These are phyloP conservation scores for Blastobotrys raffinosifermentans DNA, from an alignment of 1,139 yeast species.

Conservation along the genomic window DNA sequence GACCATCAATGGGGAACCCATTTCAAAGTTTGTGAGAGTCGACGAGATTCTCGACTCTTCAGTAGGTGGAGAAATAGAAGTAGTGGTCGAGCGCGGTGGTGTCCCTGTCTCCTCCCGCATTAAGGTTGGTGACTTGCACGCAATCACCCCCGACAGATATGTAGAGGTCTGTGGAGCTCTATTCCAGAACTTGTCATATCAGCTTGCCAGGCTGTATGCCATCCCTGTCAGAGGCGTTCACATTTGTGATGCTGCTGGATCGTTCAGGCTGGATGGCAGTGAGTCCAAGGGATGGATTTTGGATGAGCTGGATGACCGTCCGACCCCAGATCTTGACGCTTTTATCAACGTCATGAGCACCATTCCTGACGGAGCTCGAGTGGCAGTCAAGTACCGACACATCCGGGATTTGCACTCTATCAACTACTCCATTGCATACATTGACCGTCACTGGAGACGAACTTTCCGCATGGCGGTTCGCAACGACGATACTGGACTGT, in stretches of 20 bases:
- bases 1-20: conserved; percentile 59
- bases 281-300: conserved; percentile 60
- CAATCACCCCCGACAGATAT: conserved; percentile 74
- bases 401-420: conserved; percentile 72
- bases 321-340: conserved; percentile 65
- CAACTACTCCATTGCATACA: conserved; percentile 52
- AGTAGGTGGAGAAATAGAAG: conserved; percentile 54
- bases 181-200: conserved; percentile 80
- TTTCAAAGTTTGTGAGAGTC: conserved; percentile 70
- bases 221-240: conserved; percentile 82
- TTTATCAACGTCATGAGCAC: conserved; percentile 71
- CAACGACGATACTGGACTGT: conserved; percentile 76
- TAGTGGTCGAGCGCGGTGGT: conserved; percentile 74
- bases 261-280: conserved; percentile 53
- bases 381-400: conserved; percentile 69
- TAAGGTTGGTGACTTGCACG: conserved; percentile 67
- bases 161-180: conserved; percentile 84
- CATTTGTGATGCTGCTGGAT: conserved; percentile 71
- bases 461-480: conserved; percentile 67
- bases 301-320: conserved; percentile 69
- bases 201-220: conserved; percentile 78
- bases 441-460: conserved; percentile 83
- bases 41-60: conserved; percentile 75
- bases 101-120: conserved; percentile 46
- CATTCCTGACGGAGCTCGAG: conserved; percentile 72